Evolutionary conservation across 2,329 filamentous ascomycete genomes (phyloP), one percentile per base, ranked within the genome.

Genomic region (Macrophomina phaseolina): DNA sequence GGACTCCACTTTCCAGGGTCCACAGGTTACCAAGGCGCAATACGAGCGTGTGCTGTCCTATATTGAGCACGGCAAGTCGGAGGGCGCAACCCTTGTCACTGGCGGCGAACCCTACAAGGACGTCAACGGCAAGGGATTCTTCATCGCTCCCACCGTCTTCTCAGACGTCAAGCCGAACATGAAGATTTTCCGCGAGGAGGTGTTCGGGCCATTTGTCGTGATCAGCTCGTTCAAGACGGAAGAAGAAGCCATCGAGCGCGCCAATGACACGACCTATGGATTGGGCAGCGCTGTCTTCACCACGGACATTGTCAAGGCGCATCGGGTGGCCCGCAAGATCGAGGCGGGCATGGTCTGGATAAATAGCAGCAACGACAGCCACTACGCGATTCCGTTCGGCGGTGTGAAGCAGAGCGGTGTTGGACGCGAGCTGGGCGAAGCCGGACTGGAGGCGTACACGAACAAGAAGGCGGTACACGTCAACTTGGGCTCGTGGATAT

Each of bases 1-100:
- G 16, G 66, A 67, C 45, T 79, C 78, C 49, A 80, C 83, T 51
- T 74, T 86, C 46, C 82, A 87, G 66, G 85, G 87, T 0, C 89
- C 89, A 0, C 77, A 91, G 2, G 87, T 89, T 68, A 91, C 91
- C 76, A 77, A 82, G 70, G 85, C 87, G 83, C 89, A 91, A 75
- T 91, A 83, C 72, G 85, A 89, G 55, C 84, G 83, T 30, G 86
- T 88, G 32, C 85, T 84, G 71, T 75, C 79, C 12, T 83, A 89
- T 68, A 82, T 90, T 63, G 80, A 81, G 9, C 85, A 88, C 60
- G 86, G 84, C 67, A 81, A 84, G 71, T 79, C 81, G 68, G 83
- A 85, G 45, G 84, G 85, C 56, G 82, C 85, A 70, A 82, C 83
- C 12, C 80, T 87, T 51, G 83, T 83, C 1, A 71, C 82, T 14